phyloP scores from a whole-genome alignment of 768 basidiomycete genomes.

The Russula emetica region DNA sequence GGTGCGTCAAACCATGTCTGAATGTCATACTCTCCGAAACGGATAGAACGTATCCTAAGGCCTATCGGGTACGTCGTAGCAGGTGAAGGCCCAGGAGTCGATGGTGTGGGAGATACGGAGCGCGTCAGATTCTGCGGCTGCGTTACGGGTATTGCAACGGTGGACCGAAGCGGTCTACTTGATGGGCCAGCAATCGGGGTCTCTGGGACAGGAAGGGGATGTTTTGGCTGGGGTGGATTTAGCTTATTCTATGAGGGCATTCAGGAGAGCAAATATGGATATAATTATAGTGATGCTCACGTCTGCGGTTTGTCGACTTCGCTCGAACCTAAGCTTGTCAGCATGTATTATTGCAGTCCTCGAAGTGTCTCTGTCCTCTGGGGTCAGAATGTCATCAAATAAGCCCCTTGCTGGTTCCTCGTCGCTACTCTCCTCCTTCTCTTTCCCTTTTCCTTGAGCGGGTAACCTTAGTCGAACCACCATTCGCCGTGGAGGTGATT shows the following conservation, averaged over 20 bases:
- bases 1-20: slow-evolving; percentile 99
- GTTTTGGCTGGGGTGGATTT: slow-evolving; percentile 42
- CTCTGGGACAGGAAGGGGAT: slow-evolving; percentile 42
- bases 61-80: slow-evolving; percentile 31
- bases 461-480: slow-evolving; percentile 53
- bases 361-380: slow-evolving; percentile 65
- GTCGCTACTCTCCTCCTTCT: slow-evolving; percentile 51
- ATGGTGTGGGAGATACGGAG: slow-evolving; percentile 37
- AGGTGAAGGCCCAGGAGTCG: slow-evolving; percentile 34
- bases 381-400: slow-evolving; percentile 77
- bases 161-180: slow-evolving; percentile 59
- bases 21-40: slow-evolving; percentile 89
- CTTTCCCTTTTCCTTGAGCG: slow-evolving; percentile 64
- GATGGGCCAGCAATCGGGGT: slow-evolving; percentile 51
- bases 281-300: slow-evolving; percentile 40
- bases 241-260: slow-evolving; percentile 3
- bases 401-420: slow-evolving; percentile 54
- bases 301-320: slow-evolving; percentile 68
- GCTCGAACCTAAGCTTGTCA: slow-evolving; percentile 72
- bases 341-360: slow-evolving; percentile 56
- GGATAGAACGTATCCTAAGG: slow-evolving; percentile 79
- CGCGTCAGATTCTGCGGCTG: slow-evolving; percentile 30
- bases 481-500: slow-evolving; percentile 36
- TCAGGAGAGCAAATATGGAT: not conserved
- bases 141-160: slow-evolving; percentile 39